phyloP scores from a whole-genome alignment of 768 basidiomycete species.

The Omphalotus guepiniiformis region DNA sequence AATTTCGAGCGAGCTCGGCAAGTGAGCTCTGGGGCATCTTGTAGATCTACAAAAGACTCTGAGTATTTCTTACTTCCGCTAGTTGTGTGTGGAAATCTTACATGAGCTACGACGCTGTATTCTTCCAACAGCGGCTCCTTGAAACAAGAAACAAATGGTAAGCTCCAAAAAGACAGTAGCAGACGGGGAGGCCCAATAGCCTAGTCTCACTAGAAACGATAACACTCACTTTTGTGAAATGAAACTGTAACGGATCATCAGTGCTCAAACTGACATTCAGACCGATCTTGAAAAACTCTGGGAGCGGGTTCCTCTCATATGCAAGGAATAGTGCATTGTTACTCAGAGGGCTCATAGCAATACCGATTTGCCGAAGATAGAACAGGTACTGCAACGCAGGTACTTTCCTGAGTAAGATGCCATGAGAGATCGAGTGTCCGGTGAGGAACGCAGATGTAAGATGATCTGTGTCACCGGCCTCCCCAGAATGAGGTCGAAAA shows the following conservation, averaged over 20 bases:
- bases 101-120: constrained; percentile 97
- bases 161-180: not conserved
- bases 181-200: no score
- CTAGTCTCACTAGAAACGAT: not conserved
- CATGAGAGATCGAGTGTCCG: constrained; percentile 97
- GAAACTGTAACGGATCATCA: constrained; percentile 94
- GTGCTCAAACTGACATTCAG: constrained; percentile 96
- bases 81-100: constrained; percentile 27
- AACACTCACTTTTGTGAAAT: constrained; percentile 84
- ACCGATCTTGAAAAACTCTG: constrained; percentile 95
- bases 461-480: constrained; percentile 98
- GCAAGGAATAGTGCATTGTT: constrained; percentile 97
- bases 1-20: constrained; percentile 97
- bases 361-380: constrained; percentile 96
- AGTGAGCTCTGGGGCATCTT: constrained; percentile 92
- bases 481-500: constrained; percentile 93
- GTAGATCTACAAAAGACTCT: constrained; percentile 65
- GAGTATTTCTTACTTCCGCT: not conserved
- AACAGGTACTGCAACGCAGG: constrained; percentile 96
- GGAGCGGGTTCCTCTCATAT: constrained; percentile 95
- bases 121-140: constrained; percentile 95
- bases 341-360: constrained; percentile 97
- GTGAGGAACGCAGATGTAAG: constrained; percentile 94
- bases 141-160: not conserved
- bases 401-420: constrained; percentile 96